Percentiles rank a stretch among this genome's conserved stretches.
phyloP scores from a whole-genome alignment of 768 basidiomycete genomes.

The Boletellus sp. region DNA sequence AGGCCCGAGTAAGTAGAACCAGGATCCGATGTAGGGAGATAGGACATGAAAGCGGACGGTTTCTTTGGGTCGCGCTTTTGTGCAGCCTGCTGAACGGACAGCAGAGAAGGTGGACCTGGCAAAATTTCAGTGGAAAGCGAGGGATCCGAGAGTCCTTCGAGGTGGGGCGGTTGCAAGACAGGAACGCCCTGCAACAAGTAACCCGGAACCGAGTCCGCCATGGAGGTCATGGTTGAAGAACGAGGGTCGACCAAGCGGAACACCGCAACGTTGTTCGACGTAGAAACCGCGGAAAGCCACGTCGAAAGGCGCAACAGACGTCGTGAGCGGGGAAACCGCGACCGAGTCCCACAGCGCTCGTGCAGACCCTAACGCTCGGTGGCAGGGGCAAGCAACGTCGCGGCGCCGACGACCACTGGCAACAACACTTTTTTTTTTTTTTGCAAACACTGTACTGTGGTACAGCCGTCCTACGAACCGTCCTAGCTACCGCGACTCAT shows the following conservation, averaged over 20 bases:
- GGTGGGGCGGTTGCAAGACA: slow-evolving; percentile 72
- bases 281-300: slow-evolving; percentile 16
- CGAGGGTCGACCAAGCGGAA: slow-evolving; percentile 21
- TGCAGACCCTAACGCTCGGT: slow-evolving; percentile 11
- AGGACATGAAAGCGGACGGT: slow-evolving; percentile 64
- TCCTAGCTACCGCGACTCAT: slow-evolving; percentile 17
- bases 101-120: slow-evolving; percentile 78
- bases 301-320: slow-evolving; percentile 16
- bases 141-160: slow-evolving; percentile 67
- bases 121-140: slow-evolving; percentile 86
- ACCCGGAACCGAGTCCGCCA: slow-evolving; percentile 56
- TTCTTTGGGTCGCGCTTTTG: slow-evolving; percentile 82
- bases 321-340: slow-evolving; percentile 21
- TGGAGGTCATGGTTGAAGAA: slow-evolving; percentile 59
- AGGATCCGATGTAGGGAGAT: slow-evolving; percentile 80
- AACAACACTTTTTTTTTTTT: slow-evolving; percentile 25
- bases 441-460: slow-evolving; percentile 9
- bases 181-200: slow-evolving; percentile 72
- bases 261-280: slow-evolving; percentile 14
- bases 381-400: slow-evolving; percentile 23
- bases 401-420: slow-evolving; percentile 20
- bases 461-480: slow-evolving; percentile 2
- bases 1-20: slow-evolving; percentile 84
- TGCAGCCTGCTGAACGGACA: slow-evolving; percentile 64
- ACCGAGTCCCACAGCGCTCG: slow-evolving; percentile 20